These are phyloP conservation scores for Sporisorium iseilematis-ciliati DNA, from an alignment of 1,284 basidiomycete species.

Conservation along the genomic window DNA sequence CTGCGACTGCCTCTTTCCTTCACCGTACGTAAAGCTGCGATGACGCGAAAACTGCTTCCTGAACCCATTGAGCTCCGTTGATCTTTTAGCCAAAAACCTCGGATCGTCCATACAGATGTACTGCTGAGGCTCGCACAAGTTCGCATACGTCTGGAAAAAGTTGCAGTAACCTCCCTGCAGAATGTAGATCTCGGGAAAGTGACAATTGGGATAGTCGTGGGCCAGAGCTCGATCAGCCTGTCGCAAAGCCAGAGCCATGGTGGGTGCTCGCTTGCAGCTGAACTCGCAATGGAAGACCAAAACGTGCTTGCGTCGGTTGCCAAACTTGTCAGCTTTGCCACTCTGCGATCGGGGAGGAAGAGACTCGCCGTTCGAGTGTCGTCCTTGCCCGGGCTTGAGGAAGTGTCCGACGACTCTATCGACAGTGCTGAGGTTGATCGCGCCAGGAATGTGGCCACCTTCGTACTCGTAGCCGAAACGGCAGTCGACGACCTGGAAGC, in stretches of 20 bases:
- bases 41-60: slow-evolving; percentile 75
- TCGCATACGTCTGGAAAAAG: slow-evolving; percentile 80
- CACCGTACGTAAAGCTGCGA: slow-evolving; percentile 65
- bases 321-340: slow-evolving; percentile 73
- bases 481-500: slow-evolving; percentile 83
- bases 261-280: slow-evolving; percentile 92
- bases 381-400: slow-evolving; percentile 73
- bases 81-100: slow-evolving; percentile 80
- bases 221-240: slow-evolving; percentile 88
- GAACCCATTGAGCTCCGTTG: slow-evolving; percentile 89
- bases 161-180: slow-evolving; percentile 93
- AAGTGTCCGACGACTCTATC: slow-evolving; percentile 83
- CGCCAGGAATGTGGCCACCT: slow-evolving; percentile 91
- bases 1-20: slow-evolving; percentile 33
- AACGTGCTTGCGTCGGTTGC: slow-evolving; percentile 78
- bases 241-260: slow-evolving; percentile 94
- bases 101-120: slow-evolving; percentile 98
- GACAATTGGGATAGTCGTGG: slow-evolving; percentile 88
- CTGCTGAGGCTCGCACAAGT: slow-evolving; percentile 81
- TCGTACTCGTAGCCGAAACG: slow-evolving; percentile 96
- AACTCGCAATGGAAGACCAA: slow-evolving; percentile 99
- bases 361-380: slow-evolving; percentile 67
- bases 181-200: slow-evolving; percentile 97
- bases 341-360: slow-evolving; percentile 75
- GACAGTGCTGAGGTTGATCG: slow-evolving; percentile 90